Base-by-base conservation (phyloP, 345 rosid genomes). In the Bretschneidera sinensis region DNA sequence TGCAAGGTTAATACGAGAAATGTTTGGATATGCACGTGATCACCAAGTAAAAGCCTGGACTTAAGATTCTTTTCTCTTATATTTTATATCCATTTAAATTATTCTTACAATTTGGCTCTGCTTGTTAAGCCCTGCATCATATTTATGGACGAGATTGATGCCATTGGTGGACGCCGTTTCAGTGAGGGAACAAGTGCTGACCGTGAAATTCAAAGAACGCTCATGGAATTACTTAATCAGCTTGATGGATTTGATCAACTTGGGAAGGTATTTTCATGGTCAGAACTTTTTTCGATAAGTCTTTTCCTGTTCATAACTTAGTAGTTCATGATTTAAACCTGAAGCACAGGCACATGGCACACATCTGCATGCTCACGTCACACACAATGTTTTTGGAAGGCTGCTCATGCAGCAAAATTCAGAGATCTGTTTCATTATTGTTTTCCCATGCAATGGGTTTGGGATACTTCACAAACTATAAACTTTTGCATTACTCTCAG, bases 111-210 rank as follows among this genome's bases (percentile, higher is more conserved):
- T 25, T 23, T 72, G 23, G 28, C 69, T 70, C 19, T 62, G 16
- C 45, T 10, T 28, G 8, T 67, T 51, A 60, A 94, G 97, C 99
- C 99, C 23, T 94, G 99, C 72, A 94, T 90, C 73, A 94, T 94
- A 51, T 94, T 94, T 73, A 94, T 94, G 99, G 99, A 92, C 76
- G 97, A 94, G 76, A 94, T 94, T 61, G 99, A 94, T 87, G 99
- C 99, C 34, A 90, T 94, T 73, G 96, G 99, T 67, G 97, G 99
- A 25, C 95, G 97, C 60, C 97, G 99, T 68, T 90, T 90, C 55
- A 90, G 96, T 28, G 97, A 90, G 69, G 99, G 99, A 59, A 94
- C 99, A 45, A 90, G 99, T 67, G 97, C 96, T 64, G 99, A 94
- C 60, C 97, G 99, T 76, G 99, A 94, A 84, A 90, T 90, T 54